Conservation (phyloP, 331 rosid genomes). For the Quercus lobata region DNA sequence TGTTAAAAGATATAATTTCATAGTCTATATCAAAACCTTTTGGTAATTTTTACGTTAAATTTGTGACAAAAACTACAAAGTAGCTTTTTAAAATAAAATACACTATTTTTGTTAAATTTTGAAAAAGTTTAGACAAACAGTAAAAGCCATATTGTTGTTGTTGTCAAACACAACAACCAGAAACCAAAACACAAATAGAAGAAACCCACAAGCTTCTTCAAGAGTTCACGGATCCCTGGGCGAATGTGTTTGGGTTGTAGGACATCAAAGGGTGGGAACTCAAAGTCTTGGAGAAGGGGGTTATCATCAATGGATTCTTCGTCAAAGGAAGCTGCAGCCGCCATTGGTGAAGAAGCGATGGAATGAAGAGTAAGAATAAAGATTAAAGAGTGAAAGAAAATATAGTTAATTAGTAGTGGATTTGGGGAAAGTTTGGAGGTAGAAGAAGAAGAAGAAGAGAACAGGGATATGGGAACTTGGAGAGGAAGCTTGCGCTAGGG, state of each 20-base stretch:
- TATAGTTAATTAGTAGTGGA: conserved; percentile 4
- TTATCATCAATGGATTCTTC: conserved; percentile 33
- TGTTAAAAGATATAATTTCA: too few relatives aligned
- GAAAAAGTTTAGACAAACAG: too few relatives aligned
- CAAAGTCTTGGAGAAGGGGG: conserved; percentile 76
- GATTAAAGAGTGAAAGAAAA: conserved; percentile 9
- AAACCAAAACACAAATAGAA: neutral
- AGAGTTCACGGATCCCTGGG: conserved; percentile 71
- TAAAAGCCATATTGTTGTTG: neutral
- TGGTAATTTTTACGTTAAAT: too few relatives aligned
- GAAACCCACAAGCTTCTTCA: conserved; percentile 56
- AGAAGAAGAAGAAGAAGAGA: conserved; percentile 71
- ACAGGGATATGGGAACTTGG: conserved; percentile 30
- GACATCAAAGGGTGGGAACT: conserved; percentile 84
- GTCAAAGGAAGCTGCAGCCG: too few relatives aligned
- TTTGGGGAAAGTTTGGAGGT: conserved; percentile 39
- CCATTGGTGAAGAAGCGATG: conserved; percentile 15
- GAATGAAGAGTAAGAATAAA: conserved; percentile 1
- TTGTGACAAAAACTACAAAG: too few relatives aligned
- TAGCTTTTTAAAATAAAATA: too few relatives aligned
- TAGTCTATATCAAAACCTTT: too few relatives aligned
- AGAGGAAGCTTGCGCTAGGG: too few relatives aligned
- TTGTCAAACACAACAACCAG: neutral
- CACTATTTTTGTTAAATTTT: too few relatives aligned
- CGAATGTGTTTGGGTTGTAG: conserved; percentile 75